Evolutionary conservation across 2,329 filamentous ascomycete species (phyloP), one percentile per base, ranked within the genome.

Genomic region (Ceratocystis eucalypticola): DNA sequence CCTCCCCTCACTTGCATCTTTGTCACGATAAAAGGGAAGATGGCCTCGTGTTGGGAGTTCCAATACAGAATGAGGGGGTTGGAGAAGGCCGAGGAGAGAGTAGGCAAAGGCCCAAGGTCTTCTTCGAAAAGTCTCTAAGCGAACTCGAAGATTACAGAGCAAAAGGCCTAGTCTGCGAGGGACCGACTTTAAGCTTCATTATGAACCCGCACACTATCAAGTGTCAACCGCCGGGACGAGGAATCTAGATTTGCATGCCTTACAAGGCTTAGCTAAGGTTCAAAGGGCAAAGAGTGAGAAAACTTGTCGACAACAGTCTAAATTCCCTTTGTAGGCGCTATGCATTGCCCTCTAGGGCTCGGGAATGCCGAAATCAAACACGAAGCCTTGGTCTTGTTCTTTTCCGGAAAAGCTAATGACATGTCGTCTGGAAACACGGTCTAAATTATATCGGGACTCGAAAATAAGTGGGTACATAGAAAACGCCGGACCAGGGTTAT

Each of bases 141-240:
- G 28, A 15, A n/a, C 7, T 59, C 30, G 17, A 59, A 30, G 48
- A 22, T 8, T 30, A 5, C 17, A 10, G 30, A 20, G 55, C 28
- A 59, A 59, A 59, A 59, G 28, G 1, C 17, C 55, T n/a, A 20
- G 55, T 12, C 28, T n/a, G 33, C 3, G 28, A 59, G 55, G 30
- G 55, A 37, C 55, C 15, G 55, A 59, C 25, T 59, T 59, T 59
- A 59, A 59, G 55, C 55, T 59, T 59, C 12, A 33, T 37, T 59
- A n/a, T 7, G 55, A 20, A 20, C 55, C 55, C 55, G 55, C 30
- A 33, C 28, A 59, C 55, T 59, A 59, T 59, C 6, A 8, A 59
- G 17, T 59, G 55, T 59, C 55, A 59, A 59, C 30, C 17, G 12
- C 17, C 55, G 22, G 55, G 17, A 59, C 55, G 55, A 59, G 55